Base-by-base conservation (phyloP, 2,329 filamentous ascomycete genomes). In the Phaeoacremonium minimum region DNA sequence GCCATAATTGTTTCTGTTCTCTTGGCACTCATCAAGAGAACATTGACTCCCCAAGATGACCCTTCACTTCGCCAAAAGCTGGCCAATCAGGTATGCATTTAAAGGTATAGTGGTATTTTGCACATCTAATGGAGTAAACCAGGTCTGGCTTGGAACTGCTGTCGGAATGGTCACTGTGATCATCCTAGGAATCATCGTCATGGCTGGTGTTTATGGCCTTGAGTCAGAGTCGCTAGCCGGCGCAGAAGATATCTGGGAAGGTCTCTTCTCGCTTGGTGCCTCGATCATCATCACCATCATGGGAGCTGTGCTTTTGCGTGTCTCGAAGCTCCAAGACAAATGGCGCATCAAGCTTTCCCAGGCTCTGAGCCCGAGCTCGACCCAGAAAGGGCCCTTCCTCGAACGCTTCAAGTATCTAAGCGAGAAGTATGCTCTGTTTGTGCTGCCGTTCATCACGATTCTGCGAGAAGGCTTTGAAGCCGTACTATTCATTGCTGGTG, bases 1-100 rank as follows among this genome's bases (percentile, higher is more conserved):
- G 82, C 77, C 52, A 88, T 95, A 53, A 86, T 95, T 49, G 80
- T 94, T 44, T 91, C 88, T 0, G 84, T 95, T n/a, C 69, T 95
- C 20, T 75, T 95, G 28, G 80, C 87, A 15, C 94, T 93, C 57
- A 66, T 94, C 40, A 93, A 91, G 60, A 85, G 93, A 58, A 86
- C 83, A 4, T 73, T 94, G n/a, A 26, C 9, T n/a, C 22, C 22
- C n/a, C 22, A 26, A 26, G 22, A 26, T 26, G 22, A 26, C n/a
- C 22, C 22, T 26, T 9, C 22, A 9, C 22, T 83, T 2, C 84
- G 87, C 64, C 90, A 85, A 60, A 72, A 71, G 42, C 70, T 90
- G 8, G 68, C 78, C 20, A 73, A 68, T 43, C 83, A 88, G 67
- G 75, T 77, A 52, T 45, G 53, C 42, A n/a, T 17, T 8, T n/a